phyloP scores from a whole-genome alignment of 2,329 filamentous ascomycete genomes.

The Coleophoma crateriformis region DNA sequence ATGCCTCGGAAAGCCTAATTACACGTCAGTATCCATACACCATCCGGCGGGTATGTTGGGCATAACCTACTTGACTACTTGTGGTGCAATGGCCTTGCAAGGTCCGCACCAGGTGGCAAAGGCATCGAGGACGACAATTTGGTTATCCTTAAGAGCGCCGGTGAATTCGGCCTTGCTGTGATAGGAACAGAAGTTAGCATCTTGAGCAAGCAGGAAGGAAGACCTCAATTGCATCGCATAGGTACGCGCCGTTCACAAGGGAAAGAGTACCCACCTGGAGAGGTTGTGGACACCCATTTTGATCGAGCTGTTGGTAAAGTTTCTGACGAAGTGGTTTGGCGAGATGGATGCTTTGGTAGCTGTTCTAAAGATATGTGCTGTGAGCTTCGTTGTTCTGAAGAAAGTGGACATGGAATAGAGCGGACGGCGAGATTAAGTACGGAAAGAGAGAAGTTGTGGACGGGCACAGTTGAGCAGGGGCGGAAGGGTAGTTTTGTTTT shows the following conservation, averaged over 20 bases:
- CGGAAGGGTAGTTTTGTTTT: not conserved
- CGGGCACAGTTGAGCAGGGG: not conserved
- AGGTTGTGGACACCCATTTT: conserved; percentile 41
- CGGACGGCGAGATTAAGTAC: not conserved
- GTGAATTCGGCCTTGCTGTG: conserved; percentile 55
- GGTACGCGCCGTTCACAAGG: not conserved
- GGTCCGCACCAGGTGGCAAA: conserved; percentile 91
- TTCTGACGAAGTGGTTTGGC: conserved; percentile 6
- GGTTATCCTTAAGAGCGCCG: conserved; percentile 44
- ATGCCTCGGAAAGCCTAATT: conserved; percentile 53
- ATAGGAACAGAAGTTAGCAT: conserved; percentile 13
- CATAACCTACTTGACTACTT: conserved; percentile 55
- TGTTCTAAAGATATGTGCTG: conserved; percentile 5
- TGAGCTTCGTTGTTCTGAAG: conserved; percentile 8
- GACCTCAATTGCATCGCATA: not conserved
- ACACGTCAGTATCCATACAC: conserved; percentile 10
- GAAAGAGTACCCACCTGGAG: conserved; percentile 26
- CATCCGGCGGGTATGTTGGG: conserved; percentile 16
- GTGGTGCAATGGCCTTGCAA: conserved; percentile 84
- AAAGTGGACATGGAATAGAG: conserved; percentile 1
- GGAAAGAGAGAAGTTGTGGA: not conserved
- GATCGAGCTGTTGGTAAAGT: conserved; percentile 31
- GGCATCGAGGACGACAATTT: conserved; percentile 75
- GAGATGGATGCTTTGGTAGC: not conserved
- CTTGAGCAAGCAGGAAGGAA: not conserved